Percentiles rank a stretch among this genome's conserved stretches.
Conservation (phyloP, 306 rosid species). For the Trichosanthes cucumerina region DNA sequence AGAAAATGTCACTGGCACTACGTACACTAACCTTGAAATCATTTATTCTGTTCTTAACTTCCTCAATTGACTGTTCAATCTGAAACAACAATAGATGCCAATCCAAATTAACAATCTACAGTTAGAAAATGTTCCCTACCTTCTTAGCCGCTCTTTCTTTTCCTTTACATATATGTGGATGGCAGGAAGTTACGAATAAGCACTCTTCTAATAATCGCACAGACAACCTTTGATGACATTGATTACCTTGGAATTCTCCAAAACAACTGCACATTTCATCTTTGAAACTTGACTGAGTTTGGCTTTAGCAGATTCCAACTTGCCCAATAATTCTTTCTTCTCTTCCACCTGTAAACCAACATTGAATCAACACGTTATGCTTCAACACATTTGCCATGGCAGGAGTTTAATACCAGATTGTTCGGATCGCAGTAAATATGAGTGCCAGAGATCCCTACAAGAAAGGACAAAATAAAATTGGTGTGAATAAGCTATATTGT, state of each 20-base stretch:
- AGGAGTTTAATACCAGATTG: conserved; percentile 31
- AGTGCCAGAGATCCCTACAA: conserved; percentile 34
- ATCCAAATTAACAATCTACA: not conserved
- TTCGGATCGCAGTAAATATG: conserved; percentile 21
- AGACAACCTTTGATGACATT: not conserved
- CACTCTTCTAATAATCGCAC: not conserved
- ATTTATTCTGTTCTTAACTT: conserved; percentile 35
- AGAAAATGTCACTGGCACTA: conserved; percentile 2
- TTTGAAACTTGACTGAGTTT: conserved; percentile 42
- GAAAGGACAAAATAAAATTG: not conserved
- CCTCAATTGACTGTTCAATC: conserved; percentile 51
- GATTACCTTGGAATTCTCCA: conserved; percentile 53
- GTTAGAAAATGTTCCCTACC: not conserved
- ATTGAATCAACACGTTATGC: conserved; percentile 16
- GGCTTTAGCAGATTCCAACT: conserved; percentile 62
- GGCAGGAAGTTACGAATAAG: not conserved
- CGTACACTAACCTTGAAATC: conserved; percentile 52
- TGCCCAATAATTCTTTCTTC: conserved; percentile 30
- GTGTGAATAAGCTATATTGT: not conserved
- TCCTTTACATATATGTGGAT: not conserved
- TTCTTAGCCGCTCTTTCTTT: not conserved
- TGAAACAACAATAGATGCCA: conserved; percentile 21
- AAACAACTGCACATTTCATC: conserved; percentile 39
- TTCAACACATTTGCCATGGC: conserved; percentile 17
- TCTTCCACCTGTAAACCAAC: conserved; percentile 44